These are phyloP conservation scores for Ceratobasidium sp. DNA, from an alignment of 1,284 basidiomycete genomes.

Conservation along the genomic window DNA sequence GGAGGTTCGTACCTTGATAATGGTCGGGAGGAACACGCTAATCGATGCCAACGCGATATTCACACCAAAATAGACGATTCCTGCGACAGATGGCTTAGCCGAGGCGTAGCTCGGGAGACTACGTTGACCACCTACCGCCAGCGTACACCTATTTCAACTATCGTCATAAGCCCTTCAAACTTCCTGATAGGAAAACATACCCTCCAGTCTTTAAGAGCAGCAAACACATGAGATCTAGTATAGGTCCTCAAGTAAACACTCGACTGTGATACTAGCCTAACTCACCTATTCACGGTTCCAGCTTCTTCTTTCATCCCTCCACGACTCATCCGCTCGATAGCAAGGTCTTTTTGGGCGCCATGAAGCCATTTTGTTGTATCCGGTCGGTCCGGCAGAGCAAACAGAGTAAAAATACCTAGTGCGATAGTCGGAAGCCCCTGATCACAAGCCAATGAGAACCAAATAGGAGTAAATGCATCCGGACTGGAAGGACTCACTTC, in stretches of 20 bases:
- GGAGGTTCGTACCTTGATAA: slow-evolving; percentile 64
- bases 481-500: slow-evolving; percentile 63
- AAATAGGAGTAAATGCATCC: slow-evolving; percentile 23
- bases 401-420: slow-evolving; percentile 74
- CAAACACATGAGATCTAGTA: slow-evolving; percentile 68
- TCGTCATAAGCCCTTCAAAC: background rate
- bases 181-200: slow-evolving; percentile 58
- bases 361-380: slow-evolving; percentile 79
- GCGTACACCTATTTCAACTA: background rate
- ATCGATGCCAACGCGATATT: slow-evolving; percentile 85
- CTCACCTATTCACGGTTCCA: slow-evolving; percentile 75
- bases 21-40: slow-evolving; percentile 87
- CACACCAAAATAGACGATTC: slow-evolving; percentile 81
- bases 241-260: slow-evolving; percentile 43
- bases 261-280: background rate
- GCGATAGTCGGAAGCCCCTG: slow-evolving; percentile 76
- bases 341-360: slow-evolving; percentile 79
- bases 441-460: slow-evolving; percentile 7
- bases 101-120: background rate
- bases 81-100: slow-evolving; percentile 50
- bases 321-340: slow-evolving; percentile 79
- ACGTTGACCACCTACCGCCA: background rate
- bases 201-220: slow-evolving; percentile 80
- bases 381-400: slow-evolving; percentile 81
- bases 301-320: slow-evolving; percentile 76